Base-by-base conservation (phyloP, 2,329 filamentous ascomycete species). In the Aspergillus ustus region DNA sequence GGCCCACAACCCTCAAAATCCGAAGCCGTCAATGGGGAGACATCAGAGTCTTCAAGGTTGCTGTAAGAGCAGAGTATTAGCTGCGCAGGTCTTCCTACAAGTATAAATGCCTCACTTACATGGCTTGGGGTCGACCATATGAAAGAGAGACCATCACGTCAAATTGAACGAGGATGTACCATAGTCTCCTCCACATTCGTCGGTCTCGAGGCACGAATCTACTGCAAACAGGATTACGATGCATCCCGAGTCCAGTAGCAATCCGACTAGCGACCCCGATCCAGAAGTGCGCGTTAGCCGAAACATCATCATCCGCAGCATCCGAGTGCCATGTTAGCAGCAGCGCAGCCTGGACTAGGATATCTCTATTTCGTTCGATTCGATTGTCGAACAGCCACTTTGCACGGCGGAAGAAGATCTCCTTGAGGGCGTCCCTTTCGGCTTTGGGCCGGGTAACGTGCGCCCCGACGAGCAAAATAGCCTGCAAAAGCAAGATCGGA, bases 241-340 rank as follows among this genome's bases (percentile, higher is more conserved):
- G 83, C 81, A 86, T 84, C n/a, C 84, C 83, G 57, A 85, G 72
- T 0, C 84, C 84, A 0, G 82, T 80, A 2, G 83, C 84, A 37
- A 82, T 84, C 5, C 84, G 78, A 19, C 78, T 78, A 5, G 83
- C 84, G 3, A 84, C 76, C 2, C 84, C 84, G 7, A 85, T 76
- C 84, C 84, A 86, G 62, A 80, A 75, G 63, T 78, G 84, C 17
- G 81, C 80, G 65, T 86, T 85, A 44, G 82, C 81, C 4, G 82
- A 75, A 7, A 85, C 81, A 68, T 85, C 83, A 64, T 86, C 84
- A 25, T 83, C 82, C 15, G 82, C 80, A 8, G 71, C 72, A 52
- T 86, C 82, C 1, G 82, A 81, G 64, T 85, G 81, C 84, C 84
- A 86, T 2, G 83, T 85, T 56, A 86, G 66, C 1, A 86, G 76